Conservation (phyloP, 257 asterid species). For the Ballota nigra region DNA sequence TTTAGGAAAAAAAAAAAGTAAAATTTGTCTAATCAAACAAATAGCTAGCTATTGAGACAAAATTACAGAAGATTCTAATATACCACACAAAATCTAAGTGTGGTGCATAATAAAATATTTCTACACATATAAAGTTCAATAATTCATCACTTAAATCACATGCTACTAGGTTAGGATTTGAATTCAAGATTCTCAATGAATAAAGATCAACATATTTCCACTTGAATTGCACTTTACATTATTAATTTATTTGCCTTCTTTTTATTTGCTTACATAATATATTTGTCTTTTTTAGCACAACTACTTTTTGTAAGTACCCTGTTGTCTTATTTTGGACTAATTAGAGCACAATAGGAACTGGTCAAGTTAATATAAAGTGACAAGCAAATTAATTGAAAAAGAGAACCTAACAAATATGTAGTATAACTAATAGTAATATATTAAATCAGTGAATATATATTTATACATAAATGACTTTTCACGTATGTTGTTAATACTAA, state of each 20-base stretch:
- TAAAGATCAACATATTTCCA: slow-evolving; percentile 20
- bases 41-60: background rate
- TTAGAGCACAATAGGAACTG: background rate
- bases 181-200: background rate
- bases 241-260: background rate
- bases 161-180: background rate
- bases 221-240: slow-evolving; percentile 12
- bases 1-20: no score
- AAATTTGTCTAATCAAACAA: background rate
- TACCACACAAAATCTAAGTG: background rate
- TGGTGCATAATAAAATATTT: background rate
- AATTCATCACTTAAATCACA: slow-evolving; percentile 10
- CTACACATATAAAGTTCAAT: background rate
- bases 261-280: background rate
- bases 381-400: background rate
- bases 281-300: background rate
- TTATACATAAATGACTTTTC: no score
- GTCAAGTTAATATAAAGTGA: background rate
- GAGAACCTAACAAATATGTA: background rate
- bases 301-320: background rate
- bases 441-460: no score
- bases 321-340: background rate
- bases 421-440: no score
- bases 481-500: no score
- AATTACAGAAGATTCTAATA: no score